Base-by-base conservation (phyloP, 805 yeast species). In the Candida caryicola region DNA sequence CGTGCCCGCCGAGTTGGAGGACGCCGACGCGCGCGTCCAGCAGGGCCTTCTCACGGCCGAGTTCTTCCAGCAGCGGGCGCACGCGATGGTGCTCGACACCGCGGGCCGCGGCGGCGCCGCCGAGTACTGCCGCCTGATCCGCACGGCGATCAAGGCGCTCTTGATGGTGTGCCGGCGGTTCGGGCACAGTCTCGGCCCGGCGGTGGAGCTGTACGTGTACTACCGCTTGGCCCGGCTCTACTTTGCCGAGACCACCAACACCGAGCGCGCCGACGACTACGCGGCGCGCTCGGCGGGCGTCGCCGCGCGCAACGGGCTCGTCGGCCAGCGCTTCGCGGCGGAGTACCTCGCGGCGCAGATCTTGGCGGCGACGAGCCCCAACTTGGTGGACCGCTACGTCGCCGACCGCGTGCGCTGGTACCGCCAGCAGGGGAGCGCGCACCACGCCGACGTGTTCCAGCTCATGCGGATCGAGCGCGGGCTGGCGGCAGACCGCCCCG, bases 251-350 rank as follows among this genome's bases (percentile, higher is more conserved):
- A 75, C 79, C 0, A 54, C 54, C 2, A 64, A 66, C 43, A 44
- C 56, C 13, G 63, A 63, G 19, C 45, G 56, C 27, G 80, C 81
- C 0, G 69, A 69, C 12, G 64, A 61, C 8, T 65, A 54, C 55
- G 61, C 47, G 21, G 64, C 42, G 52, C 49, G 47, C 36, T 62
- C 71, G 2, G 50, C 63, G 1, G 33, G 55, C 0, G 40, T 67
- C 3, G 50, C 69, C 4, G 43, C 47, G 4, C 50, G 68, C 36
- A 59, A 59, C 42, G 46, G 59, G 25, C 41, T 57, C 47, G 4
- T 41, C 50, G 30, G 19, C 5, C 4, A 55, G 17, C 53, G 52
- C 29, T 54, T 70, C 23, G 48, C 55, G 31, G 43, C 64, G 12
- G 74, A 70, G 37, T 50, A 65, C 17, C 41, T 73, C 18, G 63